Evolutionary conservation across 345 rosid genomes (phyloP), one percentile per base, ranked within the genome.

Genomic region (Geranium rotundifolium): DNA sequence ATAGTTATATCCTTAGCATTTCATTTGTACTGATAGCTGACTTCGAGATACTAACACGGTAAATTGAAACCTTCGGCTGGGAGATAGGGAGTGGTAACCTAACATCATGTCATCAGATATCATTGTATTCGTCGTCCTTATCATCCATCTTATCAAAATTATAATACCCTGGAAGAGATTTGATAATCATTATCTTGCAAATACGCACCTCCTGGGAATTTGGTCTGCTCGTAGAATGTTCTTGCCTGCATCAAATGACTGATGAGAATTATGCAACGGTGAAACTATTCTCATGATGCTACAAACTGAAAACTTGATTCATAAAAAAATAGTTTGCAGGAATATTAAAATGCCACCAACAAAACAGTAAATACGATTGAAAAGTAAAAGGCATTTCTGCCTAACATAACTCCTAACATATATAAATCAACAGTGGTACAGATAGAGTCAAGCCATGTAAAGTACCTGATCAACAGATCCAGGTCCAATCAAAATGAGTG

Each of bases 401-500:
- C 37, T 31, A 7, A 7, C 7, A 7, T 31, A 56, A 64, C 54
- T 55, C 7, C 56, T 5, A n/a, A 19, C 29, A 30, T 7, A 15
- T 18, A 65, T 17, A 57, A 20, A 54, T 1, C 19, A 52, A 7
- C 0, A 18, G 55, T 17, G 31, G 54, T 27, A 19, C 1, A 50
- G 57, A 49, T 63, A 46, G 5, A 31, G 37, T 3, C 37, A 7
- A 7, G 37, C 37, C 37, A 31, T 31, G 37, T 31, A 31, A 63
- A 7, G 63, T 75, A 86, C 95, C 91, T 92, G 98, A 23, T 87
- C 86, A 72, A 89, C 69, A 58, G 81, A 87, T 7, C 96, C 98
- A 0, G 95, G 91, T 71, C 97, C 98, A 56, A 92, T 84, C 29
- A 92, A 66, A 77, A 84, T 80, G 67, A 89, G 90, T 41, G 88